Evolutionary conservation across 352 stramenopile species (phyloP), one percentile per base, ranked within the genome.

Genomic region (Globisporangium recalcitrans): DNA sequence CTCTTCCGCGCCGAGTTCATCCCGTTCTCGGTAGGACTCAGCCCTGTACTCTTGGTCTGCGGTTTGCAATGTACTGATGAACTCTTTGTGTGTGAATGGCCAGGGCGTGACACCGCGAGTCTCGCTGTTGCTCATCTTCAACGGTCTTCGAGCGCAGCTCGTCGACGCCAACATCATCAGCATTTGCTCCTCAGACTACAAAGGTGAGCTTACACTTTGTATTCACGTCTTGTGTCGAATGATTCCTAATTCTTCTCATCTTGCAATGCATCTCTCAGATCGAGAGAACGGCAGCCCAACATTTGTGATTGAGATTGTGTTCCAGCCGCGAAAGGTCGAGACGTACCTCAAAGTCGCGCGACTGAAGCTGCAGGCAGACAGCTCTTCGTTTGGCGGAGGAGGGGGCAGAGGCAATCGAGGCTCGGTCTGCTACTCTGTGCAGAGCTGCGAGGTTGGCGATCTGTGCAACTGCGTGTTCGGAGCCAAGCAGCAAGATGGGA

Each of bases 1-100:
- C 55, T 95, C 3, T 92, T 85, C 60, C 85, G 85, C 7, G 67
- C 67, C 8, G 79, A 92, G 31, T 90, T 73, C 24, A 77, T 86
- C 49, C 72, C 75, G 5, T 90, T 87, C 56, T 85, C 85, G 74
- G 86, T 95, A 72, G 11, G 51, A 22, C 6, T 13, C 34, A 40
- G 34, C 4, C 21, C 19, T 36, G 26, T 13, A n/a, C 4, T 3
- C 16, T 27, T 10, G 11, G 40, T 19, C 4, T 14, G 26, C 3
- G 1, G 10, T n/a, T 40, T 22, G 3, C 13, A 32, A 19, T 32
- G 26, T 51, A 51, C 29, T 59, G 5, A 38, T 1, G n/a, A 9
- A 11, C 14, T 13, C 9, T 47, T 1, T 44, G n/a, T 62, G n/a
- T 29, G 21, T 46, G 26, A 1, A 6, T 44, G 14, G 19, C 5